Evolutionary conservation across 2,329 filamentous ascomycete species (phyloP), one percentile per base, ranked within the genome.

Genomic region (Aspergillus floridensis): DNA sequence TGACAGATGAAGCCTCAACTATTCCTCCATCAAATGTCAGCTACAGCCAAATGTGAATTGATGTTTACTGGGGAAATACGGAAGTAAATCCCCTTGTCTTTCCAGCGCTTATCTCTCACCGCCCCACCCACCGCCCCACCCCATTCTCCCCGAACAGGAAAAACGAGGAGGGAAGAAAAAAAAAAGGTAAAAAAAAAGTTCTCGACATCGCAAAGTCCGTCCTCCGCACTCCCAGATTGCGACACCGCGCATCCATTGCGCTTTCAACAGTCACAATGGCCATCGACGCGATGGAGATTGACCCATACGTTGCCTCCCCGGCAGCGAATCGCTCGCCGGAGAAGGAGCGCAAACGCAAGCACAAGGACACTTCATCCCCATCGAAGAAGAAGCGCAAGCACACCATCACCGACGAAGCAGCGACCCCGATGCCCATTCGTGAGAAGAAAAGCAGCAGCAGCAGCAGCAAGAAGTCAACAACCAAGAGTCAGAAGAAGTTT

Each of bases 301-400:
- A 76, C 54, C 66, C 38, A 19, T n/a, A 44, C 5, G n/a, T 44
- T 44, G 38, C 65, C 14, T 64, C 65, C 16, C 65, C 69, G 16
- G 58, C 65, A 16, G 53, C 63, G 38, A 57, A 60, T 22, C 63
- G 58, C 14, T 70, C 63, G 46, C 63, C 66, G 21, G 76, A 78
- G 35, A 66, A 66, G 53, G 64, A 74, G 65, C 78, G 77, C 61
- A 79, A 77, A 58, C 74, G 74, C 63, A 78, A 77, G 61, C 70
- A 76, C 65, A 81, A 80, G 68, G 75, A 76, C 56, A 81, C 65
- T 26, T 73, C 76, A 41, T 74, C 77, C 5, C 72, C 77, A 29
- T 63, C 61, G 26, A 68, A 67, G 56, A 80, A 79, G 62, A 77
- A 76, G 68, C 74, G 74, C 67, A 77, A 77, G 77, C 69, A 77